Base-by-base conservation (phyloP, 768 basidiomycete genomes). In the Stropharia rugosoannulata region DNA sequence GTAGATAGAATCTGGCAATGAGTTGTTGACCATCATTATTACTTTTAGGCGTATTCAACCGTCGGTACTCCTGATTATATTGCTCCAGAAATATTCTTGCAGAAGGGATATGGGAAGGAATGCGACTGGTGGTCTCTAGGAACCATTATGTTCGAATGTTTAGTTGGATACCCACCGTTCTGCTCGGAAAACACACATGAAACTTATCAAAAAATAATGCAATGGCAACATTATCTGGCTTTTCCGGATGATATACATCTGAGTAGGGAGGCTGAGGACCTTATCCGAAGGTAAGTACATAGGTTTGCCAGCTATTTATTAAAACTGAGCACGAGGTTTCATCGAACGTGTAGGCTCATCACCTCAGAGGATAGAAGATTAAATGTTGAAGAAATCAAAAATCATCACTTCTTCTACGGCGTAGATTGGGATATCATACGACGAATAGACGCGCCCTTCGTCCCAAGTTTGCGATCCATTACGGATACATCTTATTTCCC, bases 61-160 rank as follows among this genome's bases (percentile, higher is more conserved):
- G 96, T 98, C 59, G 95, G 95, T 39, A 98, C 95, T 22, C 95
- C 95, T 3, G 96, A 98, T 70, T 83, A 97, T 71, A 97, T 98
- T 63, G 94, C 96, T 2, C 95, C 95, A 0, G 95, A 98, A 70
- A 97, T 98, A 65, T 98, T 98, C 79, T 71, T 89, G 57, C 93
- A 95, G 69, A 88, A 92, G 67, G 97, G 97, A n/a, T 98, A 98
- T 69, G 94, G 93, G 19, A 93, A 95, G 65, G 95, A 96, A 71
- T 98, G 95, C 66, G 97, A 99, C 71, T 98, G 95, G 95, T 99
- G 97, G 97, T 97, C 95, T 7, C 80, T 98, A 27, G 97, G 97
- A 4, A 93, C 95, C 15, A 98, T 98, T 76, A 95, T 93, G 90
- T 99, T 97, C 69, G 96, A 98, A 73, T 97, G 90, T 71, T 76